Percentiles rank a stretch among this genome's conserved stretches.
Conservation (phyloP, 345 rosid genomes). For the Euphorbia lathyris region DNA sequence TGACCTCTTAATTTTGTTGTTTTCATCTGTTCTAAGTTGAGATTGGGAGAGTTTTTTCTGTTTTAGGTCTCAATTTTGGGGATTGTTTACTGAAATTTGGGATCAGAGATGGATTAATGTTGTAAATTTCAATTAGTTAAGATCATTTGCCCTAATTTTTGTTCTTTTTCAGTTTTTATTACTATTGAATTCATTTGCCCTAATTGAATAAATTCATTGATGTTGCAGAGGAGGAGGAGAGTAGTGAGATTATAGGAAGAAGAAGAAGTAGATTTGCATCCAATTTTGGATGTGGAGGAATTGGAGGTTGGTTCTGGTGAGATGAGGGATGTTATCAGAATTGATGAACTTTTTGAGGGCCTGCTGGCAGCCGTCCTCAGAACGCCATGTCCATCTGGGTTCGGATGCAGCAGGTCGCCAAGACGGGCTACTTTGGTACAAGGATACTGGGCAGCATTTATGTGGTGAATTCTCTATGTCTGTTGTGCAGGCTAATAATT, state of each 20-base stretch:
- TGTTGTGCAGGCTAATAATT: constrained; percentile 35
- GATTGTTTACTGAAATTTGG: constrained; percentile 6
- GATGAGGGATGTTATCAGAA: constrained; percentile 40
- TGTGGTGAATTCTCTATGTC: constrained; percentile 36
- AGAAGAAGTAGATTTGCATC: constrained; percentile 37
- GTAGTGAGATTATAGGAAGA: constrained; percentile 17
- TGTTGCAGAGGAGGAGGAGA: constrained; percentile 22
- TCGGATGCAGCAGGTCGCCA: constrained; percentile 35
- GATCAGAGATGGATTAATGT: constrained; percentile 1
- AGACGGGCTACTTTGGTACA: constrained; percentile 39
- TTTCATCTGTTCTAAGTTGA: constrained; percentile 10
- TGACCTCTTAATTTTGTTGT: constrained; percentile 20
- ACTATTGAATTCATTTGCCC: no score
- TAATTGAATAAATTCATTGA: not conserved
- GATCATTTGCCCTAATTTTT: not conserved
- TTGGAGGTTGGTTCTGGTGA: constrained; percentile 39
- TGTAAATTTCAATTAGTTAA: constrained; percentile 8
- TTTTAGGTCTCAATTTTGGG: not conserved
- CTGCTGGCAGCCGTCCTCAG: constrained; percentile 34
- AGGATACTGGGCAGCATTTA: constrained; percentile 32
- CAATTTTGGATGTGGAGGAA: constrained; percentile 48
- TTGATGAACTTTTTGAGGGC: constrained; percentile 37
- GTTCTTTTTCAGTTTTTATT: not conserved
- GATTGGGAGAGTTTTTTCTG: constrained; percentile 7
- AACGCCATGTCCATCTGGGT: constrained; percentile 14